Evolutionary conservation across 108 stramenopile genomes (phyloP), one percentile per base, ranked within the genome.

Genomic region (Seminavis robusta): DNA sequence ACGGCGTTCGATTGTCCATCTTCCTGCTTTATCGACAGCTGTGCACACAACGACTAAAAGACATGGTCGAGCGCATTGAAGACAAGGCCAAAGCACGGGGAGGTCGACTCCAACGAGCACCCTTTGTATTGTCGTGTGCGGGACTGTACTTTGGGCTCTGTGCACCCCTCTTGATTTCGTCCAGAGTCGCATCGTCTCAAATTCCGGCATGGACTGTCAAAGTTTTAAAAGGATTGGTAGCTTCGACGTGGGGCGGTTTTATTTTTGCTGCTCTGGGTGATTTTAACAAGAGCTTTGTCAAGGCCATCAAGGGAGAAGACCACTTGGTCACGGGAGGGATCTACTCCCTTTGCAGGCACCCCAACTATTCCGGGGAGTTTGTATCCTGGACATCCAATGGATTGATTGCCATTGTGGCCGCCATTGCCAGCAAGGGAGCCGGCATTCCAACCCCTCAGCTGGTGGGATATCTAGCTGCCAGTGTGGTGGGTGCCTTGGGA

Each of bases 301-400:
- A 83, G 61, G 31, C 41, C 19, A 31, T 56, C 30, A 57, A 79
- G 37, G 77, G 77, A 31, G 74, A 74, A 47, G 71, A 80, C 30
- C 53, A 43, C 29, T 67, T 89, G 15, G 75, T 89, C 32, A 86
- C 84, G n/a, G 73, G 80, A 15, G 88, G 88, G 23, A 66, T 85
- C 13, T 86, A 79, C 50, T 54, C 74, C 4, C 33, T 76, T 17
- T 53, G 81, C 15, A 73, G 88, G 32, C 88, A 89, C 51, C 88
- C 88, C 25, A 89, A 89, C 54, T 89, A 85, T 54, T 81, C 82
- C 5, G 84, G 84, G 25, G 85, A 87, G 61, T 62, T 75, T 13
- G 56, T 86, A 45, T 81, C 79, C 16, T 86, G 84, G 84, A 56
- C 63, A 27, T 62, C 72, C 34, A 80, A 65, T 65, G 65, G 60